Evolutionary conservation across 164 flowering plant species (phyloP).

Genomic region (Berberis vulgaris): DNA sequence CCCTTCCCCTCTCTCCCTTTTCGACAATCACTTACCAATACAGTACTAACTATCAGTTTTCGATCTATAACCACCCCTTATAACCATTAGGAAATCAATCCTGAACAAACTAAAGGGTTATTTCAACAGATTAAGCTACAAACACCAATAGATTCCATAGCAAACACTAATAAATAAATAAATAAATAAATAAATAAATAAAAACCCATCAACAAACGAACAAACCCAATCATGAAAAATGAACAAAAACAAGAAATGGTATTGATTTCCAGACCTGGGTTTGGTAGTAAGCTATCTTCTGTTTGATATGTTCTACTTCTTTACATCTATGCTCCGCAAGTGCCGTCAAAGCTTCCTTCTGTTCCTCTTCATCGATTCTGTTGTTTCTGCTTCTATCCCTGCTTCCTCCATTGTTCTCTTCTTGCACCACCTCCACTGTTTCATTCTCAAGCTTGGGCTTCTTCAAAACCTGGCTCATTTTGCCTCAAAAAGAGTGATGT

Average conservation of each 20-base stretch:
- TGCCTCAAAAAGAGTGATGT: not conserved
- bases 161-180: not conserved
- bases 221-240: not conserved
- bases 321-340: slow-evolving; percentile 64
- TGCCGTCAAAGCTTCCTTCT: slow-evolving; percentile 65
- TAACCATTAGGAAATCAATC: no score
- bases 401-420: not conserved
- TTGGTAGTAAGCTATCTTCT: slow-evolving; percentile 48
- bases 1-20: no score
- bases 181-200: not conserved
- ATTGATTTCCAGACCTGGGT: slow-evolving; percentile 40
- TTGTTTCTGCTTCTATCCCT: slow-evolving; percentile 1
- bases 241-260: not conserved
- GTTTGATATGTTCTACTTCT: slow-evolving; percentile 57
- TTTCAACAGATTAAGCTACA: no score
- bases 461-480: not conserved
- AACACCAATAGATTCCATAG: not conserved
- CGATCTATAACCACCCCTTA: no score
- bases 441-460: slow-evolving; percentile 1
- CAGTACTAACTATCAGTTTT: no score
- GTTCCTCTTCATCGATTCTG: slow-evolving; percentile 21
- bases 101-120: no score
- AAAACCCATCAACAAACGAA: not conserved
- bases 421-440: not conserved
- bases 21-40: no score